A percentile compares a stretch with the other conserved stretches of the same genome.
phyloP scores from a whole-genome alignment of 2,329 filamentous ascomycete genomes.

The Stromatinia cepivora region DNA sequence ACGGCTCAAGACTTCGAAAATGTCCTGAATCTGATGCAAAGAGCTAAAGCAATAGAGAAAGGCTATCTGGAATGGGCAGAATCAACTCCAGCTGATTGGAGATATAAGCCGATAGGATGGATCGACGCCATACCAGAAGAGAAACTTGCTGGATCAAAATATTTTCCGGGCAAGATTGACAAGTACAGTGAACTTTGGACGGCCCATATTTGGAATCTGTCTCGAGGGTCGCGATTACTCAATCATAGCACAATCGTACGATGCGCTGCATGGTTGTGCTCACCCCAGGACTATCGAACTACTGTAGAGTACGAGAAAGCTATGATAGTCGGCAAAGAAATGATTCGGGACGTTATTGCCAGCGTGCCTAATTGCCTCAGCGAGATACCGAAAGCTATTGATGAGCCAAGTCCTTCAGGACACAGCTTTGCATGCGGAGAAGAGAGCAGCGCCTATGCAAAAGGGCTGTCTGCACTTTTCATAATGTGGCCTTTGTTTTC shows the following conservation, averaged over 20 bases:
- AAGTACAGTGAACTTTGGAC: conserved; percentile 60
- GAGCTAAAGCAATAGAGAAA: conserved; percentile 52
- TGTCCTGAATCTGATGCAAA: conserved; percentile 52
- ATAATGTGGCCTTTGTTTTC: conserved; percentile 35
- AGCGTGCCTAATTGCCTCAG: conserved; percentile 61
- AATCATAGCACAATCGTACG: conserved; percentile 57
- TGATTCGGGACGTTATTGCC: conserved; percentile 59
- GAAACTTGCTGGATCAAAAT: background rate
- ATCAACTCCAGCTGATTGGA: conserved; percentile 51
- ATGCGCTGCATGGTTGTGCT: conserved; percentile 59
- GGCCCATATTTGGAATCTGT: conserved; percentile 58
- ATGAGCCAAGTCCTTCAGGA: conserved; percentile 24
- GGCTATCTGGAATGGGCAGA: conserved; percentile 53
- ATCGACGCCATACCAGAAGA: conserved; percentile 43
- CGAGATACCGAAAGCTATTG: conserved; percentile 41
- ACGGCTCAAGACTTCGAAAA: conserved; percentile 13
- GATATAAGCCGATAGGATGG: conserved; percentile 55
- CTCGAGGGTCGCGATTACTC: conserved; percentile 54
- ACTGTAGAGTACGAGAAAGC: conserved; percentile 61
- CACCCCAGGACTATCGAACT: conserved; percentile 60
- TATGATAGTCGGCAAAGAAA: conserved; percentile 50
- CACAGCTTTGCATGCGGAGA: conserved; percentile 56
- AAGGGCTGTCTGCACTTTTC: conserved; percentile 32
- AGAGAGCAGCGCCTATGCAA: conserved; percentile 31
- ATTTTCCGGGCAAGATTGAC: conserved; percentile 57